Evolutionary conservation across 2,329 filamentous ascomycete species (phyloP).

Genomic region (Fusarium chaquense): DNA sequence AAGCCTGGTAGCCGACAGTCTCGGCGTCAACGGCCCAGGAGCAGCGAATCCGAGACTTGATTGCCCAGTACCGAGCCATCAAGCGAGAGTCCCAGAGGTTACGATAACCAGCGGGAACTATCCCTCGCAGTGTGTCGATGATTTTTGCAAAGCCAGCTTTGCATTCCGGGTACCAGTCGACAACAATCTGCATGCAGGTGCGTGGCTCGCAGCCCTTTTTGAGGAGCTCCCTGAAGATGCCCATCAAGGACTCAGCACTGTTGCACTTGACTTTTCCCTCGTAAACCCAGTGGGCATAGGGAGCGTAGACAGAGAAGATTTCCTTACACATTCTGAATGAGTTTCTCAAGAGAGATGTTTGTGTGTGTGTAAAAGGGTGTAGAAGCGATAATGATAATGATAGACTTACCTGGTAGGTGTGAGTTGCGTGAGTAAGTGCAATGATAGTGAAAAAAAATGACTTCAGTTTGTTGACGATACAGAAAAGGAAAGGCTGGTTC

Average conservation of each 20-base stretch:
- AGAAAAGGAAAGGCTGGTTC: not conserved
- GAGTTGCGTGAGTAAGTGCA: not conserved
- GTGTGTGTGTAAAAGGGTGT: too few species aligned
- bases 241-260: not conserved
- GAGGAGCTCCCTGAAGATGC: not conserved
- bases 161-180: conserved; percentile 18
- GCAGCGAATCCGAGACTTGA: conserved; percentile 5
- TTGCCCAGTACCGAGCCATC: conserved; percentile 11
- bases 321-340: conserved; percentile 13
- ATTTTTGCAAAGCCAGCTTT: not conserved
- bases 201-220: not conserved
- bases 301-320: conserved; percentile 4
- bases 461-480: not conserved
- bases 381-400: not conserved
- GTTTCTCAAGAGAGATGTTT: not conserved
- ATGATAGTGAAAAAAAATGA: not conserved
- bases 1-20: not conserved
- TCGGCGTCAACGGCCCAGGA: not conserved
- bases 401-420: not conserved
- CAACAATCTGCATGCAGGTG: not conserved
- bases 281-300: conserved; percentile 5
- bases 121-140: not conserved
- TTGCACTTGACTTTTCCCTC: not conserved
- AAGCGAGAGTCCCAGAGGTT: conserved; percentile 12
- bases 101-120: not conserved